Conservation (phyloP, 2,329 filamentous ascomycete species). For the Penicillium sclerotiorum region DNA sequence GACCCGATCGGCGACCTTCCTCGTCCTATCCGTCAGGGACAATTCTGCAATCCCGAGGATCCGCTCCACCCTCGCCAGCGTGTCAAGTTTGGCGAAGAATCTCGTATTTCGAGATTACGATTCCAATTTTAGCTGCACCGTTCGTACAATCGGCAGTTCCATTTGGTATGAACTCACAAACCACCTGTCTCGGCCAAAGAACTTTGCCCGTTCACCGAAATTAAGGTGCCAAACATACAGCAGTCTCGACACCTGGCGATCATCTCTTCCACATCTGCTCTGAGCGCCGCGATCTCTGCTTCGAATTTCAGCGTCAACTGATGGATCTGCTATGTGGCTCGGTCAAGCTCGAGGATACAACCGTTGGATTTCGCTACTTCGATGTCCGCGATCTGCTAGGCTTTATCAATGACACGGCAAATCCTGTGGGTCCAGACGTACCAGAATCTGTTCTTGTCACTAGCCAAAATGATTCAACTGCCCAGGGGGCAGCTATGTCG, state of each 20-base stretch:
- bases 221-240: conserved; percentile 54
- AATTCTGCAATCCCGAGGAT: conserved; percentile 2
- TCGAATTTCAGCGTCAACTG: conserved; percentile 62
- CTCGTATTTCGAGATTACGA: conserved; percentile 48
- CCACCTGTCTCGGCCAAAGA: conserved; percentile 32
- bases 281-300: conserved; percentile 59
- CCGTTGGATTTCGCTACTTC: conserved; percentile 62
- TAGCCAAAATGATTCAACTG: conserved; percentile 41
- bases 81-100: background rate
- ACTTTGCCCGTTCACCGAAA: conserved; percentile 53
- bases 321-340: conserved; percentile 52
- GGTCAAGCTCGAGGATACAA: conserved; percentile 55
- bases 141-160: conserved; percentile 57
- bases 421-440: conserved; percentile 54
- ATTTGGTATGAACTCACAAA: conserved; percentile 54
- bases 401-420: conserved; percentile 64
- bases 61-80: conserved; percentile 34
- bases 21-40: conserved; percentile 1
- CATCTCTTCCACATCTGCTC: conserved; percentile 62
- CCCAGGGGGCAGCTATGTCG: conserved; percentile 59
- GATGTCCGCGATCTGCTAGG: conserved; percentile 61
- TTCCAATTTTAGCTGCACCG: conserved; percentile 55
- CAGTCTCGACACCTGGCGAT: conserved; percentile 60
- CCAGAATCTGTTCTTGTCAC: conserved; percentile 48
- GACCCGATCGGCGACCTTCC: conserved; percentile 4